Percentiles rank a stretch among this genome's conserved stretches.
Conservation (phyloP, 257 asterid species). For the Gentiana macrophylla region DNA sequence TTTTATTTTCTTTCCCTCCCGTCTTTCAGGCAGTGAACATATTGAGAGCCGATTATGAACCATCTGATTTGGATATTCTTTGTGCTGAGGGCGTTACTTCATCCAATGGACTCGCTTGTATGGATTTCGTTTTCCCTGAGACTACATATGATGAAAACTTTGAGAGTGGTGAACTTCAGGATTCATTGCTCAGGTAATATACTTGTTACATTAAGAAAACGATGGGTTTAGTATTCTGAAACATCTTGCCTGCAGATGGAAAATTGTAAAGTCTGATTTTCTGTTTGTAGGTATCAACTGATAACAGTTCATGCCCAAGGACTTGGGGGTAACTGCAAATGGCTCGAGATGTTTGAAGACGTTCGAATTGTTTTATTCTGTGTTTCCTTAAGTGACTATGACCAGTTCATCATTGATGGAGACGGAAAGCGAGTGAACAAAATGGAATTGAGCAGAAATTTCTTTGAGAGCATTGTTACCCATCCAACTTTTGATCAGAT, state of each 20-base stretch:
- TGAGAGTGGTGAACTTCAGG: conserved; percentile 53
- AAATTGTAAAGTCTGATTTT: conserved; percentile 1
- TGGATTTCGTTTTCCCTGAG: conserved; percentile 82
- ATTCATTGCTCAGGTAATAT: conserved; percentile 62
- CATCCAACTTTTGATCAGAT: conserved; percentile 80
- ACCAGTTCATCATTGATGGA: conserved; percentile 44
- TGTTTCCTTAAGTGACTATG: conserved; percentile 68
- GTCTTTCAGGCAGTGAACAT: conserved; percentile 69
- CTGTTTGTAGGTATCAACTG: conserved; percentile 60
- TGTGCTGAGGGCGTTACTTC: conserved; percentile 91
- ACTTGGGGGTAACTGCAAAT: conserved; percentile 83
- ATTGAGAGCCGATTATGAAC: conserved; percentile 74
- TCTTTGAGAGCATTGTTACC: conserved; percentile 78
- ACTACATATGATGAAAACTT: conserved; percentile 36
- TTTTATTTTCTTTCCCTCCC: conserved; percentile 11
- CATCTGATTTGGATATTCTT: conserved; percentile 79
- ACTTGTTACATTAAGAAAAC: no score
- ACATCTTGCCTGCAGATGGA: neutral
- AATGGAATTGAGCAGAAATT: conserved; percentile 64
- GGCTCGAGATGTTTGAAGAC: conserved; percentile 91
- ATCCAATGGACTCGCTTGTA: conserved; percentile 78
- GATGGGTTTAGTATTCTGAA: no score
- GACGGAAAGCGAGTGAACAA: conserved; percentile 62
- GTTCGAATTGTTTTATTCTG: conserved; percentile 66
- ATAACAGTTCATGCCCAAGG: conserved; percentile 75